Evolutionary conservation across 768 basidiomycete species (phyloP).

Genomic region (Tricholoma hemisulphureum): DNA sequence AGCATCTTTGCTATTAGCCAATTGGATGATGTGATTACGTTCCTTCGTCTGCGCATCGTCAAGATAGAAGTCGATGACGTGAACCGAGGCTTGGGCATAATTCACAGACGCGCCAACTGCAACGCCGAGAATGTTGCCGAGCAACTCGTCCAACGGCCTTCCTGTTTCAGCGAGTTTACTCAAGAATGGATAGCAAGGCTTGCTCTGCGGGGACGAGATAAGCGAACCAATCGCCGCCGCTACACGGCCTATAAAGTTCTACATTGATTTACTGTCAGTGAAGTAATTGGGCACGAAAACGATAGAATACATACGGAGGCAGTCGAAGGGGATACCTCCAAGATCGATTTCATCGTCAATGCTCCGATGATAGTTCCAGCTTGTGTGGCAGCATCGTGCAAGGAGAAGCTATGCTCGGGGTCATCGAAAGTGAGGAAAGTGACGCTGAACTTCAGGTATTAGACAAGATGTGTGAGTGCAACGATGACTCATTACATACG

Average conservation of each 20-base stretch:
- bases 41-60: constrained; percentile 41
- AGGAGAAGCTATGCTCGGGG: constrained; percentile 33
- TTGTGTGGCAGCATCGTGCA: constrained; percentile 27
- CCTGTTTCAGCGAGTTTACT: constrained; percentile 35
- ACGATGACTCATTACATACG: neutral
- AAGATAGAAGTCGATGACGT: constrained; percentile 55
- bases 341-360: constrained; percentile 32
- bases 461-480: neutral
- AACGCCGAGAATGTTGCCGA: constrained; percentile 45
- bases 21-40: constrained; percentile 35
- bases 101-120: constrained; percentile 47
- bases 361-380: constrained; percentile 30
- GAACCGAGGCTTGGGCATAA: constrained; percentile 44
- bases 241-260: constrained; percentile 11
- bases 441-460: constrained; percentile 12
- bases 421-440: constrained; percentile 29
- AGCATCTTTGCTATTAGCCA: constrained; percentile 32
- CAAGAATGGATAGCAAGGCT: constrained; percentile 40
- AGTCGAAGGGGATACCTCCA: constrained; percentile 21
- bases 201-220: constrained; percentile 18
- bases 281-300: neutral
- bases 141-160: constrained; percentile 38
- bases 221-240: constrained; percentile 3
- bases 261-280: neutral
- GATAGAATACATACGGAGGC: constrained; percentile 23